phyloP scores from a whole-genome alignment of 2,329 filamentous ascomycete genomes.

The Aspergillus sp. region DNA sequence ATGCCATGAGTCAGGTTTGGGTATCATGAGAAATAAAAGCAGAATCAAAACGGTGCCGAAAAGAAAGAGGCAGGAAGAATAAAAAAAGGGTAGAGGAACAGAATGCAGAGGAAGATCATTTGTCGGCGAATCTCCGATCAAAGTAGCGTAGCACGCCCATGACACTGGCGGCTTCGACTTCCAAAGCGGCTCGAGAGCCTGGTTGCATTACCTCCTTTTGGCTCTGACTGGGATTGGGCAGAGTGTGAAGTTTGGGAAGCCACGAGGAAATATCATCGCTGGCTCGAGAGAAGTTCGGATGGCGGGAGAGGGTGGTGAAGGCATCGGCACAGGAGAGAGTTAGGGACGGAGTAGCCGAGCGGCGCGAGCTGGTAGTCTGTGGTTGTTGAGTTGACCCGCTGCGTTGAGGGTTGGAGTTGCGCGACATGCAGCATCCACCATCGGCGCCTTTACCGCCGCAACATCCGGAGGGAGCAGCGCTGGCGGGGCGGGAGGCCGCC shows the following conservation, averaged over 20 bases:
- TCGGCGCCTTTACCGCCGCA: constrained; percentile 61
- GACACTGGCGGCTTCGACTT: constrained; percentile 80
- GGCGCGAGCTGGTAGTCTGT: constrained; percentile 29
- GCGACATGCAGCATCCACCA: constrained; percentile 64
- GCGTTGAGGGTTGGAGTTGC: constrained; percentile 28
- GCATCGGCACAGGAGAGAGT: constrained; percentile 74
- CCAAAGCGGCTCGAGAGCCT: constrained; percentile 59
- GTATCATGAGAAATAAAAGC: constrained; percentile 24
- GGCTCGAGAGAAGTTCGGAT: constrained; percentile 73
- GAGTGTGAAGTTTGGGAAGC: constrained; percentile 71
- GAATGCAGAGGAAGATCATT: constrained; percentile 25
- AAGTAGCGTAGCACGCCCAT: constrained; percentile 84
- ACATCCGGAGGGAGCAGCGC: constrained; percentile 52
- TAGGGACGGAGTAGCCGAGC: constrained; percentile 47
- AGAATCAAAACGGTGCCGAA: constrained; percentile 13
- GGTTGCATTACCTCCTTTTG: constrained; percentile 32
- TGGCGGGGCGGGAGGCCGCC: constrained; percentile 59
- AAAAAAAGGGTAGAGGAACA: background rate
- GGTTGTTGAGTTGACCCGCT: constrained; percentile 20
- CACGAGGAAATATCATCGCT: constrained; percentile 73
- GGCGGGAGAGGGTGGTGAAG: constrained; percentile 75
- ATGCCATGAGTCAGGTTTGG: constrained; percentile 26
- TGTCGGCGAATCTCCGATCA: constrained; percentile 66
- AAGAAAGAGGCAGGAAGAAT: constrained; percentile 7
- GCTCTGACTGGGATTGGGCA: constrained; percentile 37